Conservation (phyloP, 1,139 yeast genomes). For the Zygosaccharomyces pseudobailii region DNA sequence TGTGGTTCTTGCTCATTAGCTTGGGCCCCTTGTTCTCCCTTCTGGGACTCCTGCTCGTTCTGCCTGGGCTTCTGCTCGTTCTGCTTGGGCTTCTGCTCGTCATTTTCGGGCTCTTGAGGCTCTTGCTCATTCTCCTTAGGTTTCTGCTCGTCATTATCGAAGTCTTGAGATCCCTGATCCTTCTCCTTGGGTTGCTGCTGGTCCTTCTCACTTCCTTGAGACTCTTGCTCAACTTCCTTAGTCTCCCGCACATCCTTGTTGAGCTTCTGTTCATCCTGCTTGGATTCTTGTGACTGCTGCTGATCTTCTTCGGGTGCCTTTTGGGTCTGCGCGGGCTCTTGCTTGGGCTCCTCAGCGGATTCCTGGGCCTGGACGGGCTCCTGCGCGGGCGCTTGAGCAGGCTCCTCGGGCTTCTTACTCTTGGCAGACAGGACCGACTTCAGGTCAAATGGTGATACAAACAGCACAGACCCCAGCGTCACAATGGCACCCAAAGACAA, state of each 20-base stretch:
- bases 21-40: not conserved
- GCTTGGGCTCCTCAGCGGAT: not conserved
- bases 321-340: not conserved
- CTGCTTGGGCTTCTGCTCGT: not conserved
- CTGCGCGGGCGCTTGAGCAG: not conserved
- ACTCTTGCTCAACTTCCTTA: conserved; percentile 2
- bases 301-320: not conserved
- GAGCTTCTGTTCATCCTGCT: not conserved
- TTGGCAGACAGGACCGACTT: not conserved
- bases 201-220: conserved; percentile 1
- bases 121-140: not conserved
- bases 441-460: not conserved
- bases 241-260: not conserved
- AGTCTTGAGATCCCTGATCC: conserved; percentile 1
- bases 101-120: conserved; percentile 1
- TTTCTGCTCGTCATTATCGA: conserved; percentile 2
- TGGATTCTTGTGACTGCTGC: not conserved
- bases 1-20: not conserved
- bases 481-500: not conserved
- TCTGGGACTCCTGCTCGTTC: not conserved
- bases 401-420: not conserved
- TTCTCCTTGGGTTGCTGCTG: conserved; percentile 1
- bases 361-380: not conserved
- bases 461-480: conserved; percentile 1
- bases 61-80: not conserved